Evolutionary conservation across 164 flowering plant species (phyloP).

Genomic region (Tetracentron sinense): DNA sequence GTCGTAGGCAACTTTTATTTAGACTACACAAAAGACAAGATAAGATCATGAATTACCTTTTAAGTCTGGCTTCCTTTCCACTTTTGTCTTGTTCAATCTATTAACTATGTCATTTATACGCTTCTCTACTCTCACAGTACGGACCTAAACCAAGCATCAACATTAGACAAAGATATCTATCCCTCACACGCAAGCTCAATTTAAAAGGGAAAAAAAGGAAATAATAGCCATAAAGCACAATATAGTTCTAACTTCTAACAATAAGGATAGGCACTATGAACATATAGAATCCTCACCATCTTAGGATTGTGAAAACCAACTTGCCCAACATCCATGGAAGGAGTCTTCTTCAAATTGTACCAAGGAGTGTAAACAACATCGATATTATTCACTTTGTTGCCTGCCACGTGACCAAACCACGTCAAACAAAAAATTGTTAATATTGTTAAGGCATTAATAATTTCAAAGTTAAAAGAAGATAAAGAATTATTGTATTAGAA

Average conservation of each 20-base stretch:
- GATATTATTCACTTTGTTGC: conserved; percentile 90
- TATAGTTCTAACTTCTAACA: no score
- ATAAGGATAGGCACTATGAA: no score
- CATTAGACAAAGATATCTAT: background rate
- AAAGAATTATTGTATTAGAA: no score
- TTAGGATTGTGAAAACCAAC: conserved; percentile 93
- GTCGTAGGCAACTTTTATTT: background rate
- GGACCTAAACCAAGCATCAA: conserved; percentile 47
- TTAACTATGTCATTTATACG: conserved; percentile 90
- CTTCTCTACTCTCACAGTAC: conserved; percentile 91
- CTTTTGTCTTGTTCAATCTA: conserved; percentile 86
- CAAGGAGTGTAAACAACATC: conserved; percentile 99
- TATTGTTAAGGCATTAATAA: no score
- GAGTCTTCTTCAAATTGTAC: conserved; percentile 89
- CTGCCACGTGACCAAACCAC: conserved; percentile 35
- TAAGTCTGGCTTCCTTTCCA: conserved; percentile 82
- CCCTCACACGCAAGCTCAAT: background rate
- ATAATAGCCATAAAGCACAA: no score
- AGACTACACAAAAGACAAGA: background rate
- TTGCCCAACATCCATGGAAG: conserved; percentile 99
- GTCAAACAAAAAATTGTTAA: background rate
- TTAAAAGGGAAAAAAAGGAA: no score
- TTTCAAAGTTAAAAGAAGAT: no score
- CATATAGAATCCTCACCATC: conserved; percentile 42
- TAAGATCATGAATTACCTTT: conserved; percentile 50